Base-by-base conservation (phyloP, 1,139 yeast genomes). In the Meyerozyma athensensis region DNA sequence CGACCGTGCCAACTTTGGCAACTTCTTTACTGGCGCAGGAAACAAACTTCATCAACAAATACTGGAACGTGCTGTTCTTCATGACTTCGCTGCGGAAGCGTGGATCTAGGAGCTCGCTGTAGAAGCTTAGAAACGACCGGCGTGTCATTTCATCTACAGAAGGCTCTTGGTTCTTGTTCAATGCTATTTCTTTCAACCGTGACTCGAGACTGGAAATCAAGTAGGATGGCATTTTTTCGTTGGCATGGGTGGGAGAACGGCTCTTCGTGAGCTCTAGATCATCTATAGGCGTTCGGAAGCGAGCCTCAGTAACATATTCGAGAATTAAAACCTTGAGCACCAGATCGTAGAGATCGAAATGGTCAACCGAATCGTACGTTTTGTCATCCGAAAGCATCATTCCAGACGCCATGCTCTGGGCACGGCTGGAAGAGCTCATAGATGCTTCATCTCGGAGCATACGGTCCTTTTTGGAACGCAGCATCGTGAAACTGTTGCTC, bases 21-120 rank as follows among this genome's bases (percentile, higher is more conserved):
- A 83, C 55, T 53, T 82, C 90, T 46, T 77, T 81, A 40, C 79
- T 77, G 7, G 86, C 79, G 41, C 77, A 70, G 18, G 81, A 71
- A 16, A 82, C 75, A 54, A 84, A 86, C 53, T 74, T 68, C 65
- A 81, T 74, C 7, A 85, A 73, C 37, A 85, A 61, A 40, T 79
- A 83, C 46, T 82, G 90, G 1, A 80, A 76, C 26, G 75, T 69
- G 30, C 66, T 64, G 40, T 71, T 65, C 17, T 69, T 54, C 31
- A 60, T 44, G 30, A 67, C 46, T 19, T 72, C 77, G 14, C 54
- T 48, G 43, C 69, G 63, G 36, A 65, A 64, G 2, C 46, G 39
- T 0, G 85, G 80, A 35, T 75, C 78, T 31, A 82, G 59, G 18
- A 80, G 50, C 37, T 79, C 81, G 39, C 81, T 79, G 52, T 82